These are phyloP conservation scores for Fragaria nilgerrensis DNA, from an alignment of 306 rosid genomes.

Conservation along the genomic window DNA sequence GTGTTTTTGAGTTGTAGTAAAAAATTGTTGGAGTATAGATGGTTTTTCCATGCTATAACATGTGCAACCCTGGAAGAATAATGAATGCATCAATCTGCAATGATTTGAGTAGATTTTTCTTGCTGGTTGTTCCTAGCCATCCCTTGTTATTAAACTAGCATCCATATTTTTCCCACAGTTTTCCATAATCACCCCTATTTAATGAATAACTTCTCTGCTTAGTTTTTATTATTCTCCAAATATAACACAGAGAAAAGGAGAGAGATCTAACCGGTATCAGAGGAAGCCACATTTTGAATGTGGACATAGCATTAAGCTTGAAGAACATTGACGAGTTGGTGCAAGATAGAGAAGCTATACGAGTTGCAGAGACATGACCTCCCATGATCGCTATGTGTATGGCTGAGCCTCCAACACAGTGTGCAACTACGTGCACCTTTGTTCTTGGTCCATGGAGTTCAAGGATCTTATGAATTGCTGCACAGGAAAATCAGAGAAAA, in stretches of 20 bases:
- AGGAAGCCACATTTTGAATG: slow-evolving; percentile 41
- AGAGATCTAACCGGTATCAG: slow-evolving; percentile 18
- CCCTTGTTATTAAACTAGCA: background rate
- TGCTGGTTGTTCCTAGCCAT: background rate
- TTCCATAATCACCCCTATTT: background rate
- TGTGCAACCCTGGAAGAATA: background rate
- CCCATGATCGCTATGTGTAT: slow-evolving; percentile 40
- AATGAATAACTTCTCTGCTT: background rate
- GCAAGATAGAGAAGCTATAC: slow-evolving; percentile 38
- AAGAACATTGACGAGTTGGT: slow-evolving; percentile 43
- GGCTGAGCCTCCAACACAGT: slow-evolving; percentile 40
- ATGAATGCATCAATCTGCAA: background rate
- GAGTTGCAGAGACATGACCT: slow-evolving; percentile 28
- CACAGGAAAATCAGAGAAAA: background rate
- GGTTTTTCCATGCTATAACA: background rate
- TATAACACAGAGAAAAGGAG: background rate
- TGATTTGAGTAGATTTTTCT: background rate
- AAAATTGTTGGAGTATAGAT: background rate
- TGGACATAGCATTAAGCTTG: slow-evolving; percentile 30
- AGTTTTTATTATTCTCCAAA: background rate
- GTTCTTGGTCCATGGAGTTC: slow-evolving; percentile 25
- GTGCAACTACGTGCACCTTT: slow-evolving; percentile 34
- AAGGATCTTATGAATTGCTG: slow-evolving; percentile 35
- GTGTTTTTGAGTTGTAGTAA: background rate
- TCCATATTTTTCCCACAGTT: background rate